These are phyloP conservation scores for Phytopythium mirpurense DNA, from an alignment of 352 stramenopile genomes.

Conservation along the genomic window DNA sequence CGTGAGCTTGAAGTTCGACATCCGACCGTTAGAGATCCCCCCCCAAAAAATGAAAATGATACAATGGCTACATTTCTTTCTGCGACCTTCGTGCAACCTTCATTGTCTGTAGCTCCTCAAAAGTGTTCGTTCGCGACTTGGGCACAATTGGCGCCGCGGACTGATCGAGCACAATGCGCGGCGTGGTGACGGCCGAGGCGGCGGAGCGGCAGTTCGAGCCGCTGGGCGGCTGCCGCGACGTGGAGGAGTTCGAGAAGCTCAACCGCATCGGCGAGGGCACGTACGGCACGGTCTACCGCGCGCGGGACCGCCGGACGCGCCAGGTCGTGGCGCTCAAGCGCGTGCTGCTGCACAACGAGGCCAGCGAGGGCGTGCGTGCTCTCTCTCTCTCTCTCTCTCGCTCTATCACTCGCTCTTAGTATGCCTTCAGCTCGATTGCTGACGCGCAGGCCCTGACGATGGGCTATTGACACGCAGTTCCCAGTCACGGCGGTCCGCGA, in stretches of 20 bases:
- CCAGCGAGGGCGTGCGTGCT: conserved; percentile 72
- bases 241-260: conserved; percentile 69
- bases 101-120: no score
- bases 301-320: conserved; percentile 50
- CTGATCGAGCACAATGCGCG: no score
- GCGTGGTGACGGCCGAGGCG: conserved; percentile 1
- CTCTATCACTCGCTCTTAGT: background rate
- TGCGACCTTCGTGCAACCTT: conserved; percentile 5
- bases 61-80: background rate
- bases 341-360: conserved; percentile 90
- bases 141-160: no score
- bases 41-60: background rate
- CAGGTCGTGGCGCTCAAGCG: conserved; percentile 90
- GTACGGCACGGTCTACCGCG: conserved; percentile 89
- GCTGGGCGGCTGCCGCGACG: conserved; percentile 43
- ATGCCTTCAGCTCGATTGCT: no score
- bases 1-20: no score
- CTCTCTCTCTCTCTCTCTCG: no score
- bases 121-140: no score
- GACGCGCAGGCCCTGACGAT: no score
- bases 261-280: conserved; percentile 81
- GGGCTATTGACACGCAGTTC: conserved; percentile 27
- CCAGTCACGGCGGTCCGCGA: conserved; percentile 74
- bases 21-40: no score
- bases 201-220: conserved; percentile 35